A percentile compares a stretch with the other conserved stretches of the same genome.
Evolutionary conservation across 495 filamentous ascomycete genomes (phyloP).

Genomic region (Aspergillus affinis): DNA sequence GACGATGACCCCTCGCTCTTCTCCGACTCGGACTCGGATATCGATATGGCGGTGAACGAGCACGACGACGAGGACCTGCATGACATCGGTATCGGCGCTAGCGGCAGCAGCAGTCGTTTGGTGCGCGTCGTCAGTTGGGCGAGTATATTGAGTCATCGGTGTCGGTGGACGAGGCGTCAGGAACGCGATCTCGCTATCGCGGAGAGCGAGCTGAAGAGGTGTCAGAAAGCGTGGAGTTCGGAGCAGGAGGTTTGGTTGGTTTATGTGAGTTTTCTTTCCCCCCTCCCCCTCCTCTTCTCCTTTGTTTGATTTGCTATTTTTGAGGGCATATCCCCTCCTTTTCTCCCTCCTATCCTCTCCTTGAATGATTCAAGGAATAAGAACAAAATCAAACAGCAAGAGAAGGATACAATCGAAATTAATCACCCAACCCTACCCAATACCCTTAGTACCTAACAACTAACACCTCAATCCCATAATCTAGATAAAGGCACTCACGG

Average conservation of each 20-base stretch:
- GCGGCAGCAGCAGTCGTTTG: slow-evolving; percentile 12
- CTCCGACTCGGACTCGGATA: slow-evolving; percentile 3
- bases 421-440: no score
- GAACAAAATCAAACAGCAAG: no score
- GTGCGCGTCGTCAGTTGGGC: slow-evolving; percentile 38
- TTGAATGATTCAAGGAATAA: no score
- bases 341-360: no score
- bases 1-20: no score
- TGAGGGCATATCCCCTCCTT: no score
- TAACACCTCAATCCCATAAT: no score
- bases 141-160: slow-evolving; percentile 31
- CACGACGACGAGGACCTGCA: slow-evolving; percentile 12
- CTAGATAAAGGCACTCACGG: slow-evolving; percentile 37
- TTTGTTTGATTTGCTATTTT: no score
- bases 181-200: slow-evolving; percentile 35
- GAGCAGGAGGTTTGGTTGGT: slow-evolving; percentile 44
- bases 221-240: slow-evolving; percentile 47
- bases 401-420: no score
- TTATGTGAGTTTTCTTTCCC: slow-evolving; percentile 31
- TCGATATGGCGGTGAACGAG: slow-evolving; percentile 20
- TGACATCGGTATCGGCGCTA: slow-evolving; percentile 4
- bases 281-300: slow-evolving; percentile 1
- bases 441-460: no score
- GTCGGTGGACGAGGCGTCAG: slow-evolving; percentile 38
- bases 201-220: slow-evolving; percentile 31